Evolutionary conservation across 441 rosid species (phyloP).

Genomic region (Croton laevigatus): DNA sequence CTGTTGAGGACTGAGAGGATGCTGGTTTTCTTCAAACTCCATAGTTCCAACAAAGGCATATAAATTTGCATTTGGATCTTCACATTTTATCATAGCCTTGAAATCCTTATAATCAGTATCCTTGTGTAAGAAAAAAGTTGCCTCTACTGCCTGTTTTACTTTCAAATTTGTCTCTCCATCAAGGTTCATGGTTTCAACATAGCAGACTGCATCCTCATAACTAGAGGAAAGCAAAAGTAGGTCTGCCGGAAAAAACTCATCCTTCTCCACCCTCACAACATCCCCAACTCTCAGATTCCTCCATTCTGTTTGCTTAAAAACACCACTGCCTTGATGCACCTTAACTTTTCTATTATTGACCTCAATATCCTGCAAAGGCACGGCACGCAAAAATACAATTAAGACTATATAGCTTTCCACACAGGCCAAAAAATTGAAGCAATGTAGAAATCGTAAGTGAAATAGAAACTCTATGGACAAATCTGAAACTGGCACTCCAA

Average conservation of each 20-base stretch:
- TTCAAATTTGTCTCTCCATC: constrained; percentile 98
- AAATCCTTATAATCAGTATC: constrained; percentile 57
- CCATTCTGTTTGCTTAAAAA: constrained; percentile 58
- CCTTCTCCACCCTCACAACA: constrained; percentile 76
- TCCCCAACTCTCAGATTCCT: constrained; percentile 82
- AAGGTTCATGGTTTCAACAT: constrained; percentile 94
- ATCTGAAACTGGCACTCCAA: background rate
- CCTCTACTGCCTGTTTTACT: constrained; percentile 71
- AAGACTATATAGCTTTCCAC: constrained; percentile 5
- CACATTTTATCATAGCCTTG: constrained; percentile 71
- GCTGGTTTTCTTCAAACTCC: constrained; percentile 53
- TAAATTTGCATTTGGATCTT: constrained; percentile 91
- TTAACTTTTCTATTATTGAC: constrained; percentile 71
- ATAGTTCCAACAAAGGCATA: constrained; percentile 84
- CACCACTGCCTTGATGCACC: constrained; percentile 61
- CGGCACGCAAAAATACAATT: background rate
- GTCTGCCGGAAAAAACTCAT: constrained; percentile 91
- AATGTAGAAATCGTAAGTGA: background rate
- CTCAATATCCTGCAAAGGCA: constrained; percentile 58
- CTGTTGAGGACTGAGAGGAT: constrained; percentile 87
- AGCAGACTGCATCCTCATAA: constrained; percentile 86
- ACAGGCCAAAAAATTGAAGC: background rate
- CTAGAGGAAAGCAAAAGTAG: constrained; percentile 82
- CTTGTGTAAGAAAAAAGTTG: constrained; percentile 50
- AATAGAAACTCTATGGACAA: background rate